Base-by-base conservation (phyloP, 352 stramenopile genomes). In the Pythium diclinum region DNA sequence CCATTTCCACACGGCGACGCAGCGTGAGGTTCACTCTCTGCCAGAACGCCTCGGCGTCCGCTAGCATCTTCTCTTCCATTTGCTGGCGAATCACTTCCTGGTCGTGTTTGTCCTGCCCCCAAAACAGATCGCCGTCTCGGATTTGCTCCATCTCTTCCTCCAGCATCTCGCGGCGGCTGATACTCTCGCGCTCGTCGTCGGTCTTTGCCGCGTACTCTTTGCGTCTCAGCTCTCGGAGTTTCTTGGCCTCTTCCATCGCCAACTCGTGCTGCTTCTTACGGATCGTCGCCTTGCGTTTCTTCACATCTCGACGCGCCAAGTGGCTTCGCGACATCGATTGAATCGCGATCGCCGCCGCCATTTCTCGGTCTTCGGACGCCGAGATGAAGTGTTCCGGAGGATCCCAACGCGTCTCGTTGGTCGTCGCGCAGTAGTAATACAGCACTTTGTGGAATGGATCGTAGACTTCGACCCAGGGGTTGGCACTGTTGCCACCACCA, bases 391-490 rank as follows among this genome's bases (percentile, higher is more conserved):
- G 36, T 9, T 63, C 65, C 7, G 81, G 74, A 0, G 74, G 64
- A 36, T 87, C 77, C 78, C 75, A 87, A 1, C 77, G 69, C 10
- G 77, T 84, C 53, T 80, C 74, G 17, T 67, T 68, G 7, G 81
- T 84, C 1, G 60, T 49, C 8, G 78, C 67, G 49, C 73, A 83
- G 56, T 83, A 82, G 62, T 89, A 89, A 56, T 89, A 89, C 38
- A 83, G 64, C 30, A 83, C 62, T 25, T 81, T 79, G 36, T 81
- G 68, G 40, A 76, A 72, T 1, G 78, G 81, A 23, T 89, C 78
- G 59, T 79, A 89, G 21, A 89, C 81, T 69, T 89, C 81, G 30
- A 89, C 69, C 78, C 81, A 89, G 64, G 58, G 69, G 14, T 38
- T 49, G 21, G n/a, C 19, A 16, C 32, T 32, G 32, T 5, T 23